Evolutionary conservation across 1,139 yeast genomes (phyloP), one percentile per base, ranked within the genome.

Genomic region (Diutina scorzettiae): DNA sequence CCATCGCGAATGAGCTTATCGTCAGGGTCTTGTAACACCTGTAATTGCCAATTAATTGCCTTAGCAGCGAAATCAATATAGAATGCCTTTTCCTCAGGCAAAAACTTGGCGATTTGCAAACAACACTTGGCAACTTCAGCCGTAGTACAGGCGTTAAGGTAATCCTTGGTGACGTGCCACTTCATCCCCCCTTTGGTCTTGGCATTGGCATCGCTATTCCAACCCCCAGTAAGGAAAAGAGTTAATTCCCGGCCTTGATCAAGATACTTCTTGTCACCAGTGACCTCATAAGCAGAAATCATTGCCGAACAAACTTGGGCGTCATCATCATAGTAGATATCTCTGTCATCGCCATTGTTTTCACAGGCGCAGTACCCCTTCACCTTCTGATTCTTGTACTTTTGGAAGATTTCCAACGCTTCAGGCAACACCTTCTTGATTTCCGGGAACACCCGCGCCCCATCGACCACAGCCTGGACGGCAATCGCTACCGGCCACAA

Each of bases 301-400:
- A 78, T 66, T 9, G 81, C 81, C 50, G 80, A 69, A 17, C 83
- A 81, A 14, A 79, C 78, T 54, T 81, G 89, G 4, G 87, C 89
- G 53, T 80, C 82, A 53, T 81, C 89, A 55, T 81, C 89, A 50
- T 77, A 80, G 56, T 80, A 79, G 41, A 81, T 75, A 54, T 81
- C 87, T 41, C 63, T 63, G 55, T 78, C 81, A 41, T 71, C 73
- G 8, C 37, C 37, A 44, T 61, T 62, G 54, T 73, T 66, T 52
- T 73, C 77, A 3, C 80, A 78, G 2, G 82, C 83, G 37, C 78
- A 69, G 54, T 62, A 77, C 2, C 78, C 81, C 46, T 67, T 71
- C 51, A 63, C 53, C 47, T 68, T 60, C 12, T 64, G 62, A 47
- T 76, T 73, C 56, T 74, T 73, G 57, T 78, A 80, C 50, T 62